These are phyloP conservation scores for Solanum pimpinellifolium DNA, from an alignment of 257 asterid genomes.

Conservation along the genomic window DNA sequence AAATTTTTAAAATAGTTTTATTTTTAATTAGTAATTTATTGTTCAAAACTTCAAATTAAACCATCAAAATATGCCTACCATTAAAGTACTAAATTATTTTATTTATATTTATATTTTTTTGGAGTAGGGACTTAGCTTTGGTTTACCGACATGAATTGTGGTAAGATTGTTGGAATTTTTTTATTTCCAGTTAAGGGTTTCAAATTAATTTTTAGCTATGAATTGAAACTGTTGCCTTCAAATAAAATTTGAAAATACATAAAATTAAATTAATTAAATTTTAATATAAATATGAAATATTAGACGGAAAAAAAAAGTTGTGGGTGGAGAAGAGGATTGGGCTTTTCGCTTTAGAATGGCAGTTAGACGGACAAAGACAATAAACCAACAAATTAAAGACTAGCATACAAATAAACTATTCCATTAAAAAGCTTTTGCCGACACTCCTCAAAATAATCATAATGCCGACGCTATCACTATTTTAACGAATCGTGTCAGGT, in stretches of 20 bases:
- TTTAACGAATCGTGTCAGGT: too few species aligned
- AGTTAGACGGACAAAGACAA: not conserved
- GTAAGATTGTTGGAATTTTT: not conserved
- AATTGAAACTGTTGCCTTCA: too few species aligned
- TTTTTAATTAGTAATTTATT: not conserved
- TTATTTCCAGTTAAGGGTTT: not conserved
- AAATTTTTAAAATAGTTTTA: not conserved
- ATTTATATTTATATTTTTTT: too few species aligned
- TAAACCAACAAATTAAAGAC: not conserved
- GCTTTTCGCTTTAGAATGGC: not conserved
- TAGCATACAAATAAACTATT: not conserved
- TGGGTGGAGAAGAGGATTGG: not conserved
- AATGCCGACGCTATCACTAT: not conserved
- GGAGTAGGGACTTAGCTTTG: not conserved
- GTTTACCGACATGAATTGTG: not conserved
- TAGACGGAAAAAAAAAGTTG: fast-evolving
- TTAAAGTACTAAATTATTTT: not conserved
- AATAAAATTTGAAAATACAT: too few species aligned
- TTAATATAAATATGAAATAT: not conserved
- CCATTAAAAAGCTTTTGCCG: not conserved
- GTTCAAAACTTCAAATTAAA: not conserved
- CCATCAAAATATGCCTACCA: not conserved
- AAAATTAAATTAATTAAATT: not conserved
- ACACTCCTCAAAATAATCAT: not conserved
- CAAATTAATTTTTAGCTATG: fast-evolving